A percentile compares a stretch with the other conserved stretches of the same genome.
Conservation (phyloP, 2,329 filamentous ascomycete genomes). For the Cordyceps fumosorosea region DNA sequence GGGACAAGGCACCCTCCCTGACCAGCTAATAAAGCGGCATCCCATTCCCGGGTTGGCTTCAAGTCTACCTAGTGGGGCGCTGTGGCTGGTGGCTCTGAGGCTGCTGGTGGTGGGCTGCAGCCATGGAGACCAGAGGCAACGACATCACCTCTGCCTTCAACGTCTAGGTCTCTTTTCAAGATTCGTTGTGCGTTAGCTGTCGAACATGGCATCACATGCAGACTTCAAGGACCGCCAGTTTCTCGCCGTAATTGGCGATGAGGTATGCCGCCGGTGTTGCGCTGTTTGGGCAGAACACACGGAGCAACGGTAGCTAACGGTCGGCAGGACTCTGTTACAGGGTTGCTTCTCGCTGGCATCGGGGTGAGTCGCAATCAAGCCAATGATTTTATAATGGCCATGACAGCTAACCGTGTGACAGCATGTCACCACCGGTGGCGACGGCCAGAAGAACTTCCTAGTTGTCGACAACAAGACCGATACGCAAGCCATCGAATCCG, state of each 20-base stretch:
- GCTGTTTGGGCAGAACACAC: background rate
- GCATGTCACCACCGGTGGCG: constrained; percentile 86
- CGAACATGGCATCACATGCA: constrained; percentile 43
- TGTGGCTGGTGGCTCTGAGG: background rate
- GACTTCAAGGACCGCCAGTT: constrained; percentile 85
- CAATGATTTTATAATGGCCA: background rate
- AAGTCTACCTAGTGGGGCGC: background rate
- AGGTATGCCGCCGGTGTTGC: constrained; percentile 48
- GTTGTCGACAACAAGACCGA: constrained; percentile 95
- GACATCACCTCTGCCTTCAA: background rate
- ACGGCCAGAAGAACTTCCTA: constrained; percentile 94
- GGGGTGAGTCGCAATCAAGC: constrained; percentile 53
- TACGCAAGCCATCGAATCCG: constrained; percentile 75
- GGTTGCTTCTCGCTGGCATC: constrained; percentile 88
- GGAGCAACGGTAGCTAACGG: constrained; percentile 18
- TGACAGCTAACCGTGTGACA: constrained; percentile 29
- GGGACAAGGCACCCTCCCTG: background rate
- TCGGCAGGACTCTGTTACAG: constrained; percentile 84
- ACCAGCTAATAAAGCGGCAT: constrained; percentile 1
- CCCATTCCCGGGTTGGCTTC: background rate
- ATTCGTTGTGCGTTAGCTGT: background rate
- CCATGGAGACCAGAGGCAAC: background rate
- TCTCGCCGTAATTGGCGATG: constrained; percentile 94
- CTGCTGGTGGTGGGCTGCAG: background rate
- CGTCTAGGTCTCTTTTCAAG: background rate